These are phyloP conservation scores for Gentiana dahurica DNA, from an alignment of 257 asterid species.

Conservation along the genomic window DNA sequence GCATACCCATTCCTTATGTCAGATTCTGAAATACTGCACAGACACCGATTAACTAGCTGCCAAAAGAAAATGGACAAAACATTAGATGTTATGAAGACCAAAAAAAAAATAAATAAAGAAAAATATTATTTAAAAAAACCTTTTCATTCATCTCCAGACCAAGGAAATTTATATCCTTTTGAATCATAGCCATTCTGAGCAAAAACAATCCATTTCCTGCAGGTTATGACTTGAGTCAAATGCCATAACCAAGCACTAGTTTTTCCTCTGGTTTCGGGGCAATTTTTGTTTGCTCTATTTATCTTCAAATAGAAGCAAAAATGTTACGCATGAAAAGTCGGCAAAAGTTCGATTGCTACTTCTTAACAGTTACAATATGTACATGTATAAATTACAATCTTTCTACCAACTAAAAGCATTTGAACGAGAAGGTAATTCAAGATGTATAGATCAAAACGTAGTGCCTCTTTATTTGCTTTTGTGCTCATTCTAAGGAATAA, in stretches of 20 bases:
- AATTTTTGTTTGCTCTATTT: no score
- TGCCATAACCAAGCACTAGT: not conserved
- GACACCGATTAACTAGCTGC: constrained; percentile 76
- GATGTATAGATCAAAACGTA: no score
- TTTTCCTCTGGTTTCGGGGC: no score
- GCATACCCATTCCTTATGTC: constrained; percentile 53
- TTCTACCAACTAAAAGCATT: no score
- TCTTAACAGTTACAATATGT: no score
- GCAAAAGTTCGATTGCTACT: no score
- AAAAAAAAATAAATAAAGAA: constrained; percentile 13
- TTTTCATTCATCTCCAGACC: constrained; percentile 77
- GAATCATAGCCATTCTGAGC: constrained; percentile 61
- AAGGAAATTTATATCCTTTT: constrained; percentile 70
- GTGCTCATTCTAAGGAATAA: no score
- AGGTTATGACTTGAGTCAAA: constrained; percentile 14
- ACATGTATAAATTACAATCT: no score
- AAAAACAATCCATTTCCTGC: constrained; percentile 89
- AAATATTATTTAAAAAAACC: constrained; percentile 30
- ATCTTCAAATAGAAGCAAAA: no score
- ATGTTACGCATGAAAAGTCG: no score
- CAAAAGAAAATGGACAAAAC: constrained; percentile 1
- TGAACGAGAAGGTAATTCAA: no score
- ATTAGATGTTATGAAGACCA: constrained; percentile 3
- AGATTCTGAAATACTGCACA: constrained; percentile 31
- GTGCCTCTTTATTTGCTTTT: no score